A percentile compares a stretch with the other conserved stretches of the same genome.
Evolutionary conservation across 2,329 filamentous ascomycete genomes (phyloP).

Genomic region (Pseudogymnoascus sp.): DNA sequence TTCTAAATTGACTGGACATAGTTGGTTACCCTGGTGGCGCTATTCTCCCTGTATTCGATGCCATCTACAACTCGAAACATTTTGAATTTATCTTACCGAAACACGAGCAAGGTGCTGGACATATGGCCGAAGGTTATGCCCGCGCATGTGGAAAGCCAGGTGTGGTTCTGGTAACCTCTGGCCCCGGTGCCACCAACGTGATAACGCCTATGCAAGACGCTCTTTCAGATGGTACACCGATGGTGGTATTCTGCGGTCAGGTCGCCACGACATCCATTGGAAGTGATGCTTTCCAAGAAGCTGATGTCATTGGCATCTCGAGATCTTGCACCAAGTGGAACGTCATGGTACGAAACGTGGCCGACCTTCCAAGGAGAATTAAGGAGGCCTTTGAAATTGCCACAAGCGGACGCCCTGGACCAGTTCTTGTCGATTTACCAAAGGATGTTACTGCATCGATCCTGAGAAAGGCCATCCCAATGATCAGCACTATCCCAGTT

Average conservation of each 20-base stretch:
- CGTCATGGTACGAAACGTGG: constrained; percentile 93
- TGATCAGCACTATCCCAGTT: constrained; percentile 51
- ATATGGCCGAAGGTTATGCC: constrained; percentile 98
- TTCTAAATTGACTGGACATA: constrained; percentile 27
- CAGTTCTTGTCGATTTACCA: constrained; percentile 89
- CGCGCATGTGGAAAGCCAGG: constrained; percentile 88
- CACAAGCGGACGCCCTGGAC: constrained; percentile 85
- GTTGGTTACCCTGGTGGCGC: constrained; percentile 90
- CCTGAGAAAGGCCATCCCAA: constrained; percentile 74
- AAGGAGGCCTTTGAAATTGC: constrained; percentile 99
- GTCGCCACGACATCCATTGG: constrained; percentile 85
- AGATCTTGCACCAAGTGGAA: constrained; percentile 98
- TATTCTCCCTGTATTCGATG: constrained; percentile 96
- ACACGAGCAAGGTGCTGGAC: constrained; percentile 95
- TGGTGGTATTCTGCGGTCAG: constrained; percentile 95
- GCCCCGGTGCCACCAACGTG: constrained; percentile 92
- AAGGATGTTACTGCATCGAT: constrained; percentile 92
- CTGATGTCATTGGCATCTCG: constrained; percentile 88
- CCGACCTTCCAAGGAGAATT: constrained; percentile 85
- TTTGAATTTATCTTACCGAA: constrained; percentile 93
- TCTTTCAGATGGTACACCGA: constrained; percentile 86
- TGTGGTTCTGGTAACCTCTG: constrained; percentile 93
- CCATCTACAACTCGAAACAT: constrained; percentile 95
- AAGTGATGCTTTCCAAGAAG: constrained; percentile 94
- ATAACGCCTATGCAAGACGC: constrained; percentile 96